These are phyloP conservation scores for Nemania bipapillata DNA, from an alignment of 2,329 filamentous ascomycete genomes.

Conservation along the genomic window DNA sequence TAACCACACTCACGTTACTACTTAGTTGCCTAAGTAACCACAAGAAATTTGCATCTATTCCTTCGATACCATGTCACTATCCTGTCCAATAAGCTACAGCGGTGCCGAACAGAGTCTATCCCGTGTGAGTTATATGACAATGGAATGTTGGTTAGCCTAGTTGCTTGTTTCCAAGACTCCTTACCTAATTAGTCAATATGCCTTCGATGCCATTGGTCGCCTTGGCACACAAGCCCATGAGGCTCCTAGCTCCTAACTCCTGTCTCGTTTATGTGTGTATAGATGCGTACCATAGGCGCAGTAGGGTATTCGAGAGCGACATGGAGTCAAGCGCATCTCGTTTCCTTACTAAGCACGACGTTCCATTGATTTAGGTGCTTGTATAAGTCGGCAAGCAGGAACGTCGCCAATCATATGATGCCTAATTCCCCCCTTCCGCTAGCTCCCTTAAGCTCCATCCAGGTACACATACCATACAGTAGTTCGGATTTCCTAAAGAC, in stretches of 20 bases:
- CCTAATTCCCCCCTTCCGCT: neutral
- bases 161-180: neutral
- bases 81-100: no score
- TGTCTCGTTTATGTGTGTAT: neutral
- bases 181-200: neutral
- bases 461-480: no score
- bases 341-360: neutral
- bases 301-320: no score
- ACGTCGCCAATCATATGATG: constrained; percentile 16
- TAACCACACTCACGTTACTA: neutral
- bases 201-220: neutral
- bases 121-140: neutral
- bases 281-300: no score
- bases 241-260: no score
- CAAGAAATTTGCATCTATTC: neutral
- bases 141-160: neutral
- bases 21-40: neutral
- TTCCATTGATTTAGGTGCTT: no score
- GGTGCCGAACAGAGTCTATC: neutral
- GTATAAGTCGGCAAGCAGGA: neutral
- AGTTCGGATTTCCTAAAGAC: neutral
- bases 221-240: neutral
- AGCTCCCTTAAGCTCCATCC: neutral
- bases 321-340: neutral
- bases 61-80: neutral